Conservation (phyloP, 2,329 filamentous ascomycete species). For the Fusarium sp. region DNA sequence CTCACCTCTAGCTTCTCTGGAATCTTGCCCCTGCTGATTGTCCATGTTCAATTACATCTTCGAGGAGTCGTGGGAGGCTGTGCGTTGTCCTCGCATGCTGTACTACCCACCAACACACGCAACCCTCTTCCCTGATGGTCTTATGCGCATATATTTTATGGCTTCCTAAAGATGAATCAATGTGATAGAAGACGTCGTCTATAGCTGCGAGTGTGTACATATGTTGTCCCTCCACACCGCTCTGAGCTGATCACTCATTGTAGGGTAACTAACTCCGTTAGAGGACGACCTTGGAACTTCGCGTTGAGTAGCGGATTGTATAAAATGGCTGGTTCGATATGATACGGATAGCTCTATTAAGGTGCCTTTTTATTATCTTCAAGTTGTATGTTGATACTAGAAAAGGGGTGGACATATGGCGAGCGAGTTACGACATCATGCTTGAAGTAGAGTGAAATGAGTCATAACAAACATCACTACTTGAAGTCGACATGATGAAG, state of each 20-base stretch:
- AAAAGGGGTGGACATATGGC: neutral
- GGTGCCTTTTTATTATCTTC: fast-evolving
- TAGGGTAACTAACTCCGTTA: neutral
- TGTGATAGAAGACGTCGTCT: fast-evolving
- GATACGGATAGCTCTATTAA: neutral
- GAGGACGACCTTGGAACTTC: neutral
- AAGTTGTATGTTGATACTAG: too few species aligned
- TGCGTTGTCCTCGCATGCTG: neutral
- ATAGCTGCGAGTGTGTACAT: neutral
- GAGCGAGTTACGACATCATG: constrained; percentile 1
- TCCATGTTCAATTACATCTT: neutral
- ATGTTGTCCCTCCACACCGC: neutral
- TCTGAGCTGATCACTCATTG: neutral
- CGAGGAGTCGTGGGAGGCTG: neutral
- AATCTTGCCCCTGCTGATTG: neutral
- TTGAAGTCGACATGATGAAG: neutral
- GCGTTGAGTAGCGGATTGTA: neutral
- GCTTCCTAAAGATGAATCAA: fast-evolving
- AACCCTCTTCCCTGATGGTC: too few species aligned
- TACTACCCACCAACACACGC: neutral
- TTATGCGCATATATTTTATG: fast-evolving
- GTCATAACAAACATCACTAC: too few species aligned
- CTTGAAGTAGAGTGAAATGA: too few species aligned
- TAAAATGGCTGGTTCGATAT: neutral
- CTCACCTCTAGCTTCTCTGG: too few species aligned